Conservation (phyloP, 306 rosid species). For the Rosa chinensis region DNA sequence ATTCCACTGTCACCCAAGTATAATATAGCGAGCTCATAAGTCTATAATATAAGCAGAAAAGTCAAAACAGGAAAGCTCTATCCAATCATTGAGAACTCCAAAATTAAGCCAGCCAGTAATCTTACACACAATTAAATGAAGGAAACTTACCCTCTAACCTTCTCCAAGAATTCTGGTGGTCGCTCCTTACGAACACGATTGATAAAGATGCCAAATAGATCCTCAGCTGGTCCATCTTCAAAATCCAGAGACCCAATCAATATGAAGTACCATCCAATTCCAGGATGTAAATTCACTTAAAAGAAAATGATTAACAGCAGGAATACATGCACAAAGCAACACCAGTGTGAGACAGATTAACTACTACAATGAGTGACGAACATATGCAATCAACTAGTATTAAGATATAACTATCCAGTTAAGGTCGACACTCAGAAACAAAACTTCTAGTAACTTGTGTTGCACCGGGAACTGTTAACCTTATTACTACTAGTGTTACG, state of each 20-base stretch:
- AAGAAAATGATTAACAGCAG: background rate
- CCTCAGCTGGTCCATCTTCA: slow-evolving; percentile 97
- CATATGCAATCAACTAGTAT: background rate
- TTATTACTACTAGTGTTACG: background rate
- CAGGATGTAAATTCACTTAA: background rate
- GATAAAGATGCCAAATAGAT: slow-evolving; percentile 85
- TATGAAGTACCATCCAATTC: background rate
- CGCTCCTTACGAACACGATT: slow-evolving; percentile 91
- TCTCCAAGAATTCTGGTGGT: slow-evolving; percentile 73
- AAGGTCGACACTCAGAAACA: background rate
- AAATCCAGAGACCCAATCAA: slow-evolving; percentile 14
- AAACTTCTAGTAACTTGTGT: too few relatives aligned
- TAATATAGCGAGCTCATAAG: background rate
- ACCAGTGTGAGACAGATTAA: background rate
- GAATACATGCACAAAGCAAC: background rate
- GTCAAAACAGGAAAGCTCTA: background rate
- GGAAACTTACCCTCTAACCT: slow-evolving; percentile 83
- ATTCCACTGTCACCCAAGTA: background rate
- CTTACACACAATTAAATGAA: slow-evolving; percentile 13
- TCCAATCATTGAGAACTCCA: background rate
- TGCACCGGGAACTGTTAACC: background rate
- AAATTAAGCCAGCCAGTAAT: background rate
- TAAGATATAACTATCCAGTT: background rate
- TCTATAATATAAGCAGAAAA: background rate
- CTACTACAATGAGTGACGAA: background rate